A percentile compares a stretch with the other conserved stretches of the same genome.
phyloP scores from a whole-genome alignment of 2,329 filamentous ascomycete species.

The Elsinoe necatrix region DNA sequence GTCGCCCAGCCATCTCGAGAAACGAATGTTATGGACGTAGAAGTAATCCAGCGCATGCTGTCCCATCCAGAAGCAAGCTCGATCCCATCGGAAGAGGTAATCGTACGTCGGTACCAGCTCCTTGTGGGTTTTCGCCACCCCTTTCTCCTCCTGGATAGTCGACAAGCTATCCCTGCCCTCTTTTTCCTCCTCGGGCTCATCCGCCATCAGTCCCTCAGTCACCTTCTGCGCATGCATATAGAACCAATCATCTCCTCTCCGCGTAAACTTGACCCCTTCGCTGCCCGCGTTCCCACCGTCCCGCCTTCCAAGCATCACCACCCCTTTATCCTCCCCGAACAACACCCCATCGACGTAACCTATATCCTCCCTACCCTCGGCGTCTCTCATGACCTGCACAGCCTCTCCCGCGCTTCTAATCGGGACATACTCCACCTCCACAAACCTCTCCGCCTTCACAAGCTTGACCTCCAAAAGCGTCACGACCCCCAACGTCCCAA shows the following conservation, averaged over 20 bases:
- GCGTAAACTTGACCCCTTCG: conserved; percentile 43
- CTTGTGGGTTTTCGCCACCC: conserved; percentile 11
- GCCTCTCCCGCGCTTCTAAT: conserved; percentile 43
- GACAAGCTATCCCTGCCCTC: neutral
- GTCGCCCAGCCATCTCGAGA: conserved; percentile 52
- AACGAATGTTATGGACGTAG: conserved; percentile 49
- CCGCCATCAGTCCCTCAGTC: neutral
- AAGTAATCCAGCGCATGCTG: conserved; percentile 54
- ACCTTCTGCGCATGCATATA: conserved; percentile 56
- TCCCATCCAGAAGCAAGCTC: conserved; percentile 58
- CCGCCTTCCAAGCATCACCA: conserved; percentile 54
- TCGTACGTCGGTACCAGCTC: conserved; percentile 42
- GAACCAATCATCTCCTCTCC: conserved; percentile 60
- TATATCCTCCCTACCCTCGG: conserved; percentile 33
- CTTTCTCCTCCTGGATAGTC: neutral
- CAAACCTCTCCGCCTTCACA: conserved; percentile 45
- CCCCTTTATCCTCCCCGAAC: conserved; percentile 47
- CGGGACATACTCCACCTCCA: conserved; percentile 55
- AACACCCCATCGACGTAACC: conserved; percentile 65
- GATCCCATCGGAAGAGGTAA: conserved; percentile 55
- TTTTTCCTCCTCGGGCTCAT: neutral
- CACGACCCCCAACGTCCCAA: conserved; percentile 53
- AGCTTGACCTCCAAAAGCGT: conserved; percentile 54
- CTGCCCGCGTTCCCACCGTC: conserved; percentile 33
- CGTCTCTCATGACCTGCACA: conserved; percentile 41